Base-by-base conservation (phyloP, 805 yeast genomes). In the Tetrapisispora pingtungensis region DNA sequence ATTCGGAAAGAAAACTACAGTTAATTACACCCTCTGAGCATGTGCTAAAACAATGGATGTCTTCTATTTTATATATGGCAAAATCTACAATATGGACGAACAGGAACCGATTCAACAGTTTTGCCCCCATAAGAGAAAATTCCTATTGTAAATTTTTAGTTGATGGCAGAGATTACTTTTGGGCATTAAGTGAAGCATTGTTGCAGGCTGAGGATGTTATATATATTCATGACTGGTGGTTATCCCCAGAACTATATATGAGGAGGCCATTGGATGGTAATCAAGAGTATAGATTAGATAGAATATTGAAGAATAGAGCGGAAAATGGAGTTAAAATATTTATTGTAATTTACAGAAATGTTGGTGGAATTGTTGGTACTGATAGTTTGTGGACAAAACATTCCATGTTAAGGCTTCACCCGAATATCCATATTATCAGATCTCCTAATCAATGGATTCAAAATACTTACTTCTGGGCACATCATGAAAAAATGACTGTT, bases 181-280 rank as follows among this genome's bases (percentile, higher is more conserved):
- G 97, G 97, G 94, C 97, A 1, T 80, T 88, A 2, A 84, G 95
- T 27, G 80, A 88, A 10, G 98, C 97, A 0, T 69, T 93, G 44
- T 87, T 84, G 52, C 81, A 85, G 84, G 97, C 98, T 0, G 80
- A 80, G 52, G 97, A 93, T 68, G 90, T 84, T 1, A 82, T 93
- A 30, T 93, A 81, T 60, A 87, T 93, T 41, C 97, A 93, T 58
- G 99, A 90, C 57, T 93, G 99, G 99, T 93, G 98, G 98, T 70
- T 93, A 22, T 77, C 90, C 4, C 99, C 99, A 0, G 98, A 93
- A 62, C 61, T 93, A 3, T 94, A 93, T 56, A 69, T 93, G 66
- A 75, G 98, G 50, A 71, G 99, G 41, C 98, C 98, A 0, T 90
- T 95, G 0, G 82, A 85, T 62, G 96, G 96, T 8, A 90, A 90